Conservation (phyloP, 2,329 filamentous ascomycete species). For the Pseudocercospora musae region DNA sequence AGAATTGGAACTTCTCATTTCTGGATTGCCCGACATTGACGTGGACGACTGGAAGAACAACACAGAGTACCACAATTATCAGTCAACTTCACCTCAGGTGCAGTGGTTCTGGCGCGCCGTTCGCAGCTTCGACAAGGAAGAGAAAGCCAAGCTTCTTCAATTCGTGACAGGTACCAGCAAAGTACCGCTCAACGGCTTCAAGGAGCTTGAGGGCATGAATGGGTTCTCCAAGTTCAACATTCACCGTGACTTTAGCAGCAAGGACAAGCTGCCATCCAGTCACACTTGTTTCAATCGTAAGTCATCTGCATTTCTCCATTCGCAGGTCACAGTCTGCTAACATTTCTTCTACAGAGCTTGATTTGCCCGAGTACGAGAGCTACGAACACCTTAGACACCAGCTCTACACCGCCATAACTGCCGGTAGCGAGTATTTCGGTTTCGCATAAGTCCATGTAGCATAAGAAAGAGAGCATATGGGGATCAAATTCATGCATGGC, state of each 20-base stretch:
- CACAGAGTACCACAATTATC: slow-evolving; percentile 98
- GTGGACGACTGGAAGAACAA: slow-evolving; percentile 99
- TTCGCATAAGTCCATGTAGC: slow-evolving; percentile 65
- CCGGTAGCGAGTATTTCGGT: slow-evolving; percentile 94
- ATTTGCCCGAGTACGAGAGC: slow-evolving; percentile 95
- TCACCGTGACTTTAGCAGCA: slow-evolving; percentile 94
- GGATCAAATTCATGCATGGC: slow-evolving; percentile 1
- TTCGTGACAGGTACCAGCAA: slow-evolving; percentile 99
- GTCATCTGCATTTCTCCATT: slow-evolving; percentile 40
- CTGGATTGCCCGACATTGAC: slow-evolving; percentile 93
- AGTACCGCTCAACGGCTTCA: slow-evolving; percentile 97
- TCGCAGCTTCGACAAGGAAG: slow-evolving; percentile 97
- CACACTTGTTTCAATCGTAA: slow-evolving; percentile 99
- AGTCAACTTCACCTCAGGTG: slow-evolving; percentile 87
- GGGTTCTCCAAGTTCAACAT: slow-evolving; percentile 98
- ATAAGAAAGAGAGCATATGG: slow-evolving; percentile 10
- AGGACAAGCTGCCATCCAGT: slow-evolving; percentile 89
- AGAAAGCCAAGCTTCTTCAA: slow-evolving; percentile 92
- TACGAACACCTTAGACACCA: slow-evolving; percentile 87
- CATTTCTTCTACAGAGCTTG: slow-evolving; percentile 66
- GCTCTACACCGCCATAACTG: slow-evolving; percentile 93
- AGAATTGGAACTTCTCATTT: slow-evolving; percentile 93
- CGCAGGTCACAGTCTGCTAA: slow-evolving; percentile 35
- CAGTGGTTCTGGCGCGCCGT: slow-evolving; percentile 99
- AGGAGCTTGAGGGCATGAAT: slow-evolving; percentile 99